Conservation (phyloP, 768 basidiomycete genomes). For the Pisolithus albus region DNA sequence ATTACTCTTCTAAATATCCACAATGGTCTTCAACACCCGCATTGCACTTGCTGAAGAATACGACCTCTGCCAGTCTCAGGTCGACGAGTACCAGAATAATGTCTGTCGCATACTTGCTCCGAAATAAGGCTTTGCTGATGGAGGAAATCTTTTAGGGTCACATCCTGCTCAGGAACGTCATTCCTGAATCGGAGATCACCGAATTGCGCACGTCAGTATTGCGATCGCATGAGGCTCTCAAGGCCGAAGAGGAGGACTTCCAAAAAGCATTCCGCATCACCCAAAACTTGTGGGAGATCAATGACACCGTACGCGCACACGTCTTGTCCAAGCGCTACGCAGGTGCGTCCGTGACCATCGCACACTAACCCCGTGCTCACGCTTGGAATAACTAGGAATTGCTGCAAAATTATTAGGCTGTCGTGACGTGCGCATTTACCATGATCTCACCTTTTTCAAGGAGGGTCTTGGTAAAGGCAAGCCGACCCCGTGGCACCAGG, state of each 20-base stretch:
- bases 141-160: not conserved
- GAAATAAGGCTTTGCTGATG: not conserved
- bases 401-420: slow-evolving; percentile 5
- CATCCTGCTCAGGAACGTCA: not conserved
- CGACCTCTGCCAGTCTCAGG: not conserved
- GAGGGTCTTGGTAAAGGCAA: slow-evolving; percentile 2
- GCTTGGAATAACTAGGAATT: not conserved
- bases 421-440: slow-evolving; percentile 4
- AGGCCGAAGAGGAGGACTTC: slow-evolving; percentile 2
- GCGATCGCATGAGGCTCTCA: not conserved
- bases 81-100: not conserved
- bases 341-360: not conserved
- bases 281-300: slow-evolving; percentile 3
- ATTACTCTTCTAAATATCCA: not conserved
- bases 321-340: slow-evolving; percentile 5
- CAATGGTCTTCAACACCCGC: not conserved
- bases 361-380: not conserved
- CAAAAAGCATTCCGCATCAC: slow-evolving; percentile 4
- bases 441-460: slow-evolving; percentile 5
- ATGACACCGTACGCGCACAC: slow-evolving; percentile 1
- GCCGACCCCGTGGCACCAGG: slow-evolving; percentile 1
- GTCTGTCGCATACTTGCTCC: not conserved
- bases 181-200: not conserved
- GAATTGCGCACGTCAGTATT: slow-evolving; percentile 1
- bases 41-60: not conserved